These are phyloP conservation scores for Porpolomopsis calyptriformis DNA, from an alignment of 768 basidiomycete species.

Conservation along the genomic window DNA sequence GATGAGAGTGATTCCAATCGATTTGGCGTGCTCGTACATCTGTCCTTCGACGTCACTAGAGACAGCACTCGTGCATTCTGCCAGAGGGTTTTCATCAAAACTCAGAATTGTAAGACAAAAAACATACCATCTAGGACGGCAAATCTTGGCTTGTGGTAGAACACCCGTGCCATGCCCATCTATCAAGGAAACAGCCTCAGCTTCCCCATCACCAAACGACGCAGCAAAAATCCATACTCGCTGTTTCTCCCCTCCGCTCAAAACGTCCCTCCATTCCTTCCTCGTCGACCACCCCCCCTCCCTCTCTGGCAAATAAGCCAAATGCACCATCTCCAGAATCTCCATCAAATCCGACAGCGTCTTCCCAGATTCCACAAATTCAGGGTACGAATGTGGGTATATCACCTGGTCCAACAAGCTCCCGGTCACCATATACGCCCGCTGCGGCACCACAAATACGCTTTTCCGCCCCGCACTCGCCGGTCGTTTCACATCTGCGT, in stretches of 20 bases:
- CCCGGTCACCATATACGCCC: slow-evolving; percentile 86
- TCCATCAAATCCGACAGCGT: slow-evolving; percentile 60
- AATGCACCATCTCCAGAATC: slow-evolving; percentile 72
- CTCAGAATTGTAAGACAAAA: neutral
- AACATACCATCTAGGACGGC: slow-evolving; percentile 70
- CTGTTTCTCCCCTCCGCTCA: slow-evolving; percentile 97
- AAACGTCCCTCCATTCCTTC: slow-evolving; percentile 94
- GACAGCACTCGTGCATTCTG: slow-evolving; percentile 92
- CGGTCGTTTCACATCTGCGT: slow-evolving; percentile 25
- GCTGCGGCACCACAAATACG: slow-evolving; percentile 83
- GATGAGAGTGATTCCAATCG: slow-evolving; percentile 81
- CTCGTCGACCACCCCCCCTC: slow-evolving; percentile 85
- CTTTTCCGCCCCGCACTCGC: slow-evolving; percentile 35
- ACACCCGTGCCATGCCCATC: slow-evolving; percentile 90
- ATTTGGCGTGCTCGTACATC: slow-evolving; percentile 92
- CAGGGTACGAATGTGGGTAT: slow-evolving; percentile 78
- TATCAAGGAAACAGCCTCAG: slow-evolving; percentile 18
- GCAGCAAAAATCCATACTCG: slow-evolving; percentile 34
- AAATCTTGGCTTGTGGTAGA: slow-evolving; percentile 78
- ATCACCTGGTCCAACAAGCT: slow-evolving; percentile 88
- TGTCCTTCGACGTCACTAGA: slow-evolving; percentile 92
- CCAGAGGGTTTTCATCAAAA: neutral
- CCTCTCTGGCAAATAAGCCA: slow-evolving; percentile 74
- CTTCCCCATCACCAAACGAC: neutral
- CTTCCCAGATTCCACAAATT: slow-evolving; percentile 49